A percentile compares a stretch with the other conserved stretches of the same genome.
phyloP scores from a whole-genome alignment of 495 filamentous ascomycete species.

The Durotheca rogersii region DNA sequence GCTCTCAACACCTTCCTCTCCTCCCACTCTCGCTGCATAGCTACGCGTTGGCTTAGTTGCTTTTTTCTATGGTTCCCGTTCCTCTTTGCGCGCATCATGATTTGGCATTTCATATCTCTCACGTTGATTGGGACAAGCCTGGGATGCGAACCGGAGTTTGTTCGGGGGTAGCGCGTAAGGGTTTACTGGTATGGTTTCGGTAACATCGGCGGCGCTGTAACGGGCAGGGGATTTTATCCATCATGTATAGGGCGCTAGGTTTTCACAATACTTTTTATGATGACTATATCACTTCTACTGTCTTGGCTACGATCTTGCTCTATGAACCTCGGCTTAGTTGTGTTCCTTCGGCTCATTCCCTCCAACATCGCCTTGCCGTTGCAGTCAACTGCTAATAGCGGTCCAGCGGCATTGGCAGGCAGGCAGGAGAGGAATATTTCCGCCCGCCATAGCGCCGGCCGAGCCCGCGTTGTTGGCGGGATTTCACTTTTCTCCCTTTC shows the following conservation, averaged over 20 bases:
- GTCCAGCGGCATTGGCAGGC: conserved; percentile 5
- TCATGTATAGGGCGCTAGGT: conserved; percentile 25
- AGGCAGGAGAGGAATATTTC: not conserved
- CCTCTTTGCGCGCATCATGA: conserved; percentile 9
- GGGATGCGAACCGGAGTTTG: conserved; percentile 32
- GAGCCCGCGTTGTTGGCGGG: conserved; percentile 9
- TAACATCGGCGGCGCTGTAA: conserved; percentile 25
- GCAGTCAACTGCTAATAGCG: not conserved
- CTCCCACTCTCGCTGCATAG: conserved; percentile 26
- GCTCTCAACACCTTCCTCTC: conserved; percentile 8
- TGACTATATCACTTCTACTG: conserved; percentile 5
- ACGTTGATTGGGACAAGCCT: conserved; percentile 14
- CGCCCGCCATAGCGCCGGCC: conserved; percentile 6
- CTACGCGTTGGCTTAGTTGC: conserved; percentile 21
- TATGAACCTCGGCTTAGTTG: conserved; percentile 3
- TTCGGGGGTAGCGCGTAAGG: conserved; percentile 23
- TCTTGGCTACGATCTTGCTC: conserved; percentile 8
- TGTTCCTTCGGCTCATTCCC: conserved; percentile 4
- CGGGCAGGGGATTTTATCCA: conserved; percentile 22
- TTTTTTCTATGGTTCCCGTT: conserved; percentile 1
- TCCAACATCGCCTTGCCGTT: not conserved
- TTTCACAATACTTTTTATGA: conserved; percentile 10
- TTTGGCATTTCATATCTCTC: conserved; percentile 22
- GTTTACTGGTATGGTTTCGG: conserved; percentile 9
- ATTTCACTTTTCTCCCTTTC: conserved; percentile 14